Evolutionary conservation across 306 rosid species (phyloP), one percentile per base, ranked within the genome.

Genomic region (Luffa aegyptiaca): DNA sequence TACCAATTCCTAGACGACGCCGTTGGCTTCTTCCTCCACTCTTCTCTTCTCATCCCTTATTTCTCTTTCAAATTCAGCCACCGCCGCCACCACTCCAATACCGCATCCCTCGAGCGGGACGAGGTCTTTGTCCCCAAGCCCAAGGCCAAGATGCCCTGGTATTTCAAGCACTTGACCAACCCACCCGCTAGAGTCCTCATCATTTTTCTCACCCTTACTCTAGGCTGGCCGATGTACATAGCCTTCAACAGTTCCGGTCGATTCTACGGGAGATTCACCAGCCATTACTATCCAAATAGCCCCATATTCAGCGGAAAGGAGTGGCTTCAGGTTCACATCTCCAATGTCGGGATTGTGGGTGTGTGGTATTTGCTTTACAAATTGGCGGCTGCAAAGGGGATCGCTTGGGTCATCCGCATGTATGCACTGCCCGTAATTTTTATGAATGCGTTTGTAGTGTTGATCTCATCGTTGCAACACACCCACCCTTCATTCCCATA

Each of bases 21-120:
- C 0, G 86, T 91, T 2, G 97, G 98, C 74, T 81, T 91, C 14
- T 33, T 65, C 81, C 89, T 93, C 74, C 97, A 90, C 78, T 80
- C 94, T 2, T 39, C 74, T 9, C 87, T 91, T 16, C 26, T 93
- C 10, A 94, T 87, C 76, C 97, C 92, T 3, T 93, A 87, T 83
- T 93, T 93, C 82, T 91, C 97, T 1, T 90, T 93, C 89, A 93
- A 93, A 73, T 65, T 84, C 55, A 90, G 97, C 37, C 95, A 93
- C 48, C 89, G 94, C 14, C 90, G 97, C 70, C 92, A 90, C 81
- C 97, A 91, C 79, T 90, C 92, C 61, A 90, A 93, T 86, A 91
- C 91, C 0, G 93, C 86, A 0, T 93, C 95, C 6, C 87, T 93
- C 0, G 92, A 89, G 3, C 86, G 88, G 0, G 93, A 93, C 8